Conservation (phyloP, 2,329 filamentous ascomycete species). For the Emericellopsis cladophorae region DNA sequence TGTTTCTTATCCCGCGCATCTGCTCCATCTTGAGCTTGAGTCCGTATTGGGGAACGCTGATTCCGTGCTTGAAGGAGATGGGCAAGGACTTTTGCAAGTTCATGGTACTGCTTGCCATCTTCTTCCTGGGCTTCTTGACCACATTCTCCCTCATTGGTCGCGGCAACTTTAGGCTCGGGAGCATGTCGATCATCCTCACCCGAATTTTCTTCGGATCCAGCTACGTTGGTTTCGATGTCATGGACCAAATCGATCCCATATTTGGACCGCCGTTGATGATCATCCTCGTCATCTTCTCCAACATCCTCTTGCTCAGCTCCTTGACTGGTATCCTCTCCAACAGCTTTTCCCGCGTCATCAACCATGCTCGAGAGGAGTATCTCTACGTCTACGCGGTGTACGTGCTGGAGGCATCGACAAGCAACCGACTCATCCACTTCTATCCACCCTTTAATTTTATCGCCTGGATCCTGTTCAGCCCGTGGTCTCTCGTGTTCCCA, state of each 20-base stretch:
- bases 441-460: constrained; percentile 65
- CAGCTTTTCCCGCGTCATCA: constrained; percentile 54
- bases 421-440: constrained; percentile 56
- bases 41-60: constrained; percentile 80
- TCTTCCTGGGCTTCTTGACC: constrained; percentile 82
- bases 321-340: constrained; percentile 69
- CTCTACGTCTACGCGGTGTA: constrained; percentile 62
- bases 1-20: constrained; percentile 82
- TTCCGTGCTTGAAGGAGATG: constrained; percentile 90
- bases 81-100: constrained; percentile 86
- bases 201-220: constrained; percentile 73
- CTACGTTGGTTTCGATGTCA: constrained; percentile 60
- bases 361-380: constrained; percentile 60
- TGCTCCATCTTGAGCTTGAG: constrained; percentile 79
- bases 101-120: constrained; percentile 62
- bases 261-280: constrained; percentile 53
- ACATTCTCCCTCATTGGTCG: constrained; percentile 73
- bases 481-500: constrained; percentile 55
- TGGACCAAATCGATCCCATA: constrained; percentile 44
- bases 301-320: constrained; percentile 67
- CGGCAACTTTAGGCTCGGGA: constrained; percentile 47
- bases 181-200: constrained; percentile 66
- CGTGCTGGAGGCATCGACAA: constrained; percentile 54
- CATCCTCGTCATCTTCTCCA: constrained; percentile 65
- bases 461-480: constrained; percentile 58